Percentiles rank a stretch among this genome's conserved stretches.
These are phyloP conservation scores for Metschnikowia anglica DNA, from an alignment of 805 yeast genomes.

Conservation along the genomic window DNA sequence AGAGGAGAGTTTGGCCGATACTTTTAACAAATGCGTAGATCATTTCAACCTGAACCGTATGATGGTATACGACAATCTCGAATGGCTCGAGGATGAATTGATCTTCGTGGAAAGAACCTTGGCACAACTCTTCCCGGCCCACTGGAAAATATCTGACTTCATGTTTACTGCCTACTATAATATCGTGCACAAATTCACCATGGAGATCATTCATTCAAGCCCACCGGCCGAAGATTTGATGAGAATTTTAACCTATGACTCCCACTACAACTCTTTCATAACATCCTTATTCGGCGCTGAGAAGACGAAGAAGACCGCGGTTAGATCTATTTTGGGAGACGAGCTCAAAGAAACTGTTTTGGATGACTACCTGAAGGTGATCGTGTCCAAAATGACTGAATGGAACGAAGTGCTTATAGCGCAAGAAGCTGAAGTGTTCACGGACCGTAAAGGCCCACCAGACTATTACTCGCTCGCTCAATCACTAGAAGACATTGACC, in stretches of 20 bases:
- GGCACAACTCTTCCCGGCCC: slow-evolving; percentile 58
- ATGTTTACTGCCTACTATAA: slow-evolving; percentile 66
- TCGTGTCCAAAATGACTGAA: slow-evolving; percentile 72
- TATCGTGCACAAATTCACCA: slow-evolving; percentile 62
- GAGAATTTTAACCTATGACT: slow-evolving; percentile 73
- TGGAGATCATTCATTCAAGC: slow-evolving; percentile 61
- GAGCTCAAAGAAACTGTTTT: slow-evolving; percentile 70
- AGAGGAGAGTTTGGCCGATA: slow-evolving; percentile 59
- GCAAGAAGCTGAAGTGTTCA: slow-evolving; percentile 67
- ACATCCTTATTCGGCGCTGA: slow-evolving; percentile 26
- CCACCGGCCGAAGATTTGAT: slow-evolving; percentile 79
- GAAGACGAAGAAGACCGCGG: slow-evolving; percentile 41
- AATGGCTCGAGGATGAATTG: slow-evolving; percentile 84
- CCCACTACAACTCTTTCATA: slow-evolving; percentile 50
- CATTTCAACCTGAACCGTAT: slow-evolving; percentile 50
- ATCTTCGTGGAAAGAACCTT: slow-evolving; percentile 61
- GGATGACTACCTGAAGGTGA: slow-evolving; percentile 73
- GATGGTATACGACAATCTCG: slow-evolving; percentile 64
- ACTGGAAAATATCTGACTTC: slow-evolving; percentile 70
- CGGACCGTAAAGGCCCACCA: slow-evolving; percentile 69
- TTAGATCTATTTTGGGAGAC: slow-evolving; percentile 63
- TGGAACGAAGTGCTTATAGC: slow-evolving; percentile 73
- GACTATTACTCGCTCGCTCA: slow-evolving; percentile 60
- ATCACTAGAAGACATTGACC: slow-evolving; percentile 40
- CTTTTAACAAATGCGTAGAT: slow-evolving; percentile 64